phyloP scores from a whole-genome alignment of 148 eudicot species.

The Simmondsia chinensis region DNA sequence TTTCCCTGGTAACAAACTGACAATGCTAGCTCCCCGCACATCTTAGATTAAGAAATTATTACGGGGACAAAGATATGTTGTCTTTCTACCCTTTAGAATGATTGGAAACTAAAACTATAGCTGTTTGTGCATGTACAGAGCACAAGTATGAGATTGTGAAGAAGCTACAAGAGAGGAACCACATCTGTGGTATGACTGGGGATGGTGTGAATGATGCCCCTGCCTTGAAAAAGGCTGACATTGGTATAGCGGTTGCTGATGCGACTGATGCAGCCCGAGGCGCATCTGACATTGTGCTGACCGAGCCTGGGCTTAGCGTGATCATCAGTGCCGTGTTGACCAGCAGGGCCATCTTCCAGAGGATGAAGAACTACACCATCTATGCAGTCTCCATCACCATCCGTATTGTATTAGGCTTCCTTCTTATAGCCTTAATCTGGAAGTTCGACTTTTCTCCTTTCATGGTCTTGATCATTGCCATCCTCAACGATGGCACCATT shows the following conservation, averaged over 20 bases:
- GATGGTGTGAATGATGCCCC: conserved; percentile 99
- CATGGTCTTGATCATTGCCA: conserved; percentile 83
- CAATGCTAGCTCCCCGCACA: too few relatives aligned
- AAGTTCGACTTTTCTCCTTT: conserved; percentile 84
- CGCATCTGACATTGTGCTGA: conserved; percentile 85
- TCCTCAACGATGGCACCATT: conserved; percentile 88
- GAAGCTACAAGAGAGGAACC: conserved; percentile 82
- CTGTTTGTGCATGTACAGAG: too few relatives aligned
- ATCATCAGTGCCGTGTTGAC: conserved; percentile 80
- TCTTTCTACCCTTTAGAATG: too few relatives aligned
- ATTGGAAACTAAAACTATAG: too few relatives aligned
- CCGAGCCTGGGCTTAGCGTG: conserved; percentile 93
- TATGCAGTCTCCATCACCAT: conserved; percentile 93
- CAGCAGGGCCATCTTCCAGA: conserved; percentile 88
- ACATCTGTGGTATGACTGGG: conserved; percentile 95
- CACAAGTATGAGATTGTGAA: conserved; percentile 94
- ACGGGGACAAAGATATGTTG: too few relatives aligned
- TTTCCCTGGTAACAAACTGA: conserved; percentile 97
- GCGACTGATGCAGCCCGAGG: conserved; percentile 94
- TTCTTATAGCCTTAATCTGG: conserved; percentile 78
- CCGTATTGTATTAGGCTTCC: conserved; percentile 80
- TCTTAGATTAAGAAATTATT: too few relatives aligned
- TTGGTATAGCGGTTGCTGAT: conserved; percentile 91
- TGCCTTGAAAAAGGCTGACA: conserved; percentile 85
- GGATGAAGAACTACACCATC: conserved; percentile 98